phyloP scores from a whole-genome alignment of 2,329 filamentous ascomycete species.

The Neoarthrinium moseri region DNA sequence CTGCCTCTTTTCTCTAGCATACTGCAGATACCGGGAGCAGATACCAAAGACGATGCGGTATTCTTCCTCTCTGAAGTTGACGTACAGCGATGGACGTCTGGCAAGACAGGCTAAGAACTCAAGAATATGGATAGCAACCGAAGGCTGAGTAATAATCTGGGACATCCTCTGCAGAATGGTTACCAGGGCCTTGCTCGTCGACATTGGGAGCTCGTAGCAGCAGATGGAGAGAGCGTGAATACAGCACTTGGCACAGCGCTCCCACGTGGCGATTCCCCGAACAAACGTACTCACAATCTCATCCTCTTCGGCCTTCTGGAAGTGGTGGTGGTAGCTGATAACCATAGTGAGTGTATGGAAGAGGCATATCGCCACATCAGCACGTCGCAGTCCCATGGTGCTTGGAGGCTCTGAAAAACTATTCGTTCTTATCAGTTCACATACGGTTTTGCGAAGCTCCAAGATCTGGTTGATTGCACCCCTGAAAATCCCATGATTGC shows the following conservation, averaged over 20 bases:
- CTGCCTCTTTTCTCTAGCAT: conserved; percentile 68
- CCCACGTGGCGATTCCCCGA: conserved; percentile 78
- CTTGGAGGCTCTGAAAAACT: conserved; percentile 79
- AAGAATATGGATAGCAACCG: conserved; percentile 90
- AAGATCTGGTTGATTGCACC: conserved; percentile 73
- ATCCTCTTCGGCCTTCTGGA: conserved; percentile 82
- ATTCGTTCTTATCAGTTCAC: conserved; percentile 77
- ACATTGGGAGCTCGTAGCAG: conserved; percentile 88
- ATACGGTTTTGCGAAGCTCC: conserved; percentile 72
- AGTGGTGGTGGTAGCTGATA: conserved; percentile 85
- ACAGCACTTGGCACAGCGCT: conserved; percentile 85
- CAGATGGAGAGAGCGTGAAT: conserved; percentile 94
- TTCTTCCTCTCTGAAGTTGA: conserved; percentile 87
- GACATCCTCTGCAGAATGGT: conserved; percentile 91
- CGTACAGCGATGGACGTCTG: conserved; percentile 78
- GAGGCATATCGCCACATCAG: conserved; percentile 84
- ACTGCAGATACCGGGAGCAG: conserved; percentile 89
- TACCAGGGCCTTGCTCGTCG: conserved; percentile 81
- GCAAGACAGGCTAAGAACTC: conserved; percentile 92
- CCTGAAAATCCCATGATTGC: conserved; percentile 83
- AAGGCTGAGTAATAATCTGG: conserved; percentile 89
- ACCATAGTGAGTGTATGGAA: conserved; percentile 86
- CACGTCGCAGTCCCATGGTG: conserved; percentile 77
- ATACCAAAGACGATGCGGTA: conserved; percentile 94
- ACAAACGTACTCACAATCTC: conserved; percentile 86